These are phyloP conservation scores for Debaryomycetaceae sp. DNA, from an alignment of 1,139 yeast species.

Conservation along the genomic window DNA sequence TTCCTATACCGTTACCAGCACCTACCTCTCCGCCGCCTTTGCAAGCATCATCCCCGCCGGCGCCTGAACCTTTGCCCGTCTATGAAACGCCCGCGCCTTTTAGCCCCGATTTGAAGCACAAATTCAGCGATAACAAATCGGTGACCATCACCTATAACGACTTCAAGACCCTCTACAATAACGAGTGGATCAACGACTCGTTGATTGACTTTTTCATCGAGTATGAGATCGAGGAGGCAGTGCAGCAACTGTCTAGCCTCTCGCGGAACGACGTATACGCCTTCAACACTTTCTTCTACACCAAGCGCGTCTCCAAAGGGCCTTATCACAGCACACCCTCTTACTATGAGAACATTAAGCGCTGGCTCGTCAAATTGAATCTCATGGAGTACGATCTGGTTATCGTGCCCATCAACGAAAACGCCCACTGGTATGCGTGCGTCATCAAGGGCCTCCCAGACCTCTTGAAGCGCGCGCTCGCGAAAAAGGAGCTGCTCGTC, in stretches of 20 bases:
- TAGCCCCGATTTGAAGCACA: slow-evolving; percentile 41
- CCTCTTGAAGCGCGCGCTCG: slow-evolving; percentile 11
- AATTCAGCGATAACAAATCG: slow-evolving; percentile 34
- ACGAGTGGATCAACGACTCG: slow-evolving; percentile 69
- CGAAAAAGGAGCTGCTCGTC: slow-evolving; percentile 1
- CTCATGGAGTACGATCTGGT: slow-evolving; percentile 51
- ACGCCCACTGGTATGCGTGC: slow-evolving; percentile 83
- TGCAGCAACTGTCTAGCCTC: slow-evolving; percentile 10
- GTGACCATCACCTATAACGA: slow-evolving; percentile 49
- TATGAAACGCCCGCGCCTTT: slow-evolving; percentile 18
- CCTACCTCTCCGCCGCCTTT: too few species aligned
- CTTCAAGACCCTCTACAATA: slow-evolving; percentile 55
- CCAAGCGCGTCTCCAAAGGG: slow-evolving; percentile 38
- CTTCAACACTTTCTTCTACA: slow-evolving; percentile 78
- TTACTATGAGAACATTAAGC: slow-evolving; percentile 54
- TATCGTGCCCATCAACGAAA: slow-evolving; percentile 74
- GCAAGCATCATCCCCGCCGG: too few species aligned
- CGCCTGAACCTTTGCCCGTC: too few species aligned
- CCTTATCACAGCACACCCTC: slow-evolving; percentile 11
- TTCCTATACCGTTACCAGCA: too few species aligned
- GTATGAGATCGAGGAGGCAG: slow-evolving; percentile 38
- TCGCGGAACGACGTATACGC: slow-evolving; percentile 36
- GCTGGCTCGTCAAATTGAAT: slow-evolving; percentile 72
- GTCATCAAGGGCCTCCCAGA: slow-evolving; percentile 42
- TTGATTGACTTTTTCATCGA: slow-evolving; percentile 63